These are phyloP conservation scores for Blastocystis sp. DNA, from an alignment of 352 stramenopile genomes.

Conservation along the genomic window DNA sequence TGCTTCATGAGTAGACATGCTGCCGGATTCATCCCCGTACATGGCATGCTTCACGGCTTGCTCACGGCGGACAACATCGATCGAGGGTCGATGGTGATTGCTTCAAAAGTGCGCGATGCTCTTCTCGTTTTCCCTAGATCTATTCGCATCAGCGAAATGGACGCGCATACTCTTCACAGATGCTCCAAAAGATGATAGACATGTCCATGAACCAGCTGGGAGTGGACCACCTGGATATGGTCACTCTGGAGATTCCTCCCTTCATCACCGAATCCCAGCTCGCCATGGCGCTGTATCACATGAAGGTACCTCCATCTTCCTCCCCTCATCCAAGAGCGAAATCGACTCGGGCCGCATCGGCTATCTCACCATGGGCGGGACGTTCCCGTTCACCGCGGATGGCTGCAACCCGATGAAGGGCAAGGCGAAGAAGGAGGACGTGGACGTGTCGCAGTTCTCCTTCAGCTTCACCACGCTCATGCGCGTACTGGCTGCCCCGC, in stretches of 20 bases:
- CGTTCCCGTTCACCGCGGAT: constrained; percentile 59
- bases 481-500: neutral
- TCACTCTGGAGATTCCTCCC: constrained; percentile 65
- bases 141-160: constrained; percentile 54
- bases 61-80: constrained; percentile 13
- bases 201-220: constrained; percentile 48
- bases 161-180: constrained; percentile 37
- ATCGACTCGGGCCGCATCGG: constrained; percentile 5
- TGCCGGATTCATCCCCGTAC: constrained; percentile 39
- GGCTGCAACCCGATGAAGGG: constrained; percentile 15
- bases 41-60: constrained; percentile 63
- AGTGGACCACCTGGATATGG: constrained; percentile 47
- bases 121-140: neutral
- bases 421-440: neutral
- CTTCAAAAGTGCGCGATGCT: constrained; percentile 17
- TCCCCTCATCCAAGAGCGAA: constrained; percentile 11
- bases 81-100: constrained; percentile 40
- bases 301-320: neutral
- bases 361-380: constrained; percentile 35
- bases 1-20: constrained; percentile 18
- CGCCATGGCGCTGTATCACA: constrained; percentile 60
- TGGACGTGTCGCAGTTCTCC: constrained; percentile 36
- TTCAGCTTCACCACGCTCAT: constrained; percentile 49
- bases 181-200: constrained; percentile 45
- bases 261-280: constrained; percentile 71